Conservation (phyloP, 192 early-diverging fungal species). For the Umbelopsis vinacea region DNA sequence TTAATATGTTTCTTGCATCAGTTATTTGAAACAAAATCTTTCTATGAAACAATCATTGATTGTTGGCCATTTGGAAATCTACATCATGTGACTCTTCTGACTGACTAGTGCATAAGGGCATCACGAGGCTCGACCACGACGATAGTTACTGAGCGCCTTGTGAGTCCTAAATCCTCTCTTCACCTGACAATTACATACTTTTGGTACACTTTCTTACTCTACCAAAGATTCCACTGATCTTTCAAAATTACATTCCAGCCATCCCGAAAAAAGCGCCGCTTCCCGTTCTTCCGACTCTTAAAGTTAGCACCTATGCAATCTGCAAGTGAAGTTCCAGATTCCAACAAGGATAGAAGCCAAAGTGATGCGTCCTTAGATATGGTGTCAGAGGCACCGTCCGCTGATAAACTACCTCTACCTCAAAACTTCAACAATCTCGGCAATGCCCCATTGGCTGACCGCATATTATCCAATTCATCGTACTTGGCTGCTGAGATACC, state of each 20-base stretch:
- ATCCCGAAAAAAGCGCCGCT: conserved; percentile 14
- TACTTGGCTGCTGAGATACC: conserved; percentile 47
- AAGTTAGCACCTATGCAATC: not conserved
- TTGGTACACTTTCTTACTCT: not conserved
- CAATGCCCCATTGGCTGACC: conserved; percentile 39
- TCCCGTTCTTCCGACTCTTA: not conserved
- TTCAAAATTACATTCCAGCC: not conserved
- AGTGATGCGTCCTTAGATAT: not conserved
- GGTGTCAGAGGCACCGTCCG: not conserved
- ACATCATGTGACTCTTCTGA: not conserved
- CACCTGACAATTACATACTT: not conserved
- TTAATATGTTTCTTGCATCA: not conserved
- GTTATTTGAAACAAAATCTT: not conserved
- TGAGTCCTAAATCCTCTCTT: not conserved
- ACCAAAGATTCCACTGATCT: not conserved
- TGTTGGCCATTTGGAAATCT: not conserved
- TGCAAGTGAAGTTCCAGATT: not conserved
- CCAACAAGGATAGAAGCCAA: not conserved
- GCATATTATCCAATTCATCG: conserved; percentile 42
- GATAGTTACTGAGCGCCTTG: conserved; percentile 9
- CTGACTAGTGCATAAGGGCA: not conserved
- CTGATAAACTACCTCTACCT: conserved; percentile 34
- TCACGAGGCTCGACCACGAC: conserved; percentile 8
- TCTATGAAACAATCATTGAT: too few species aligned
- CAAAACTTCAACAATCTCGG: conserved; percentile 40